Base-by-base conservation (phyloP, 768 basidiomycete species). In the Infundibulicybe gibba region DNA sequence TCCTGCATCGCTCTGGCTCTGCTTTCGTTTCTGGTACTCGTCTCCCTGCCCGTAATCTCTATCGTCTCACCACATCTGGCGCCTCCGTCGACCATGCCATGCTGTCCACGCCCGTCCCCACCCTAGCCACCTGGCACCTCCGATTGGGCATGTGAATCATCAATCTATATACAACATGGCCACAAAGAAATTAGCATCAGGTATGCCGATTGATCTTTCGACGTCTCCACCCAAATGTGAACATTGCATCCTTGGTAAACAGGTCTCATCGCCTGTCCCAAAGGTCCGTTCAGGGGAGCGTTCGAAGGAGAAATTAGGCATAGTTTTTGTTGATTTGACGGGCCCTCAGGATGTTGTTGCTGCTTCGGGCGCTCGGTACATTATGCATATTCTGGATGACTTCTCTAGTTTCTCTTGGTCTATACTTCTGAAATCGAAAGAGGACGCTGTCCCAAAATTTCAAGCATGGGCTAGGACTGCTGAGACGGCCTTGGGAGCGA, bases 391-490 rank as follows among this genome's bases (percentile, higher is more conserved):
- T 31, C 43, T 49, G 16, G 43, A 49, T 15, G 49, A 51, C 57
- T 8, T 45, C 48, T 49, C 62, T 42, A 38, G 35, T 63, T 56
- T 13, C 51, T 25, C 59, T 58, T 64, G 1, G 52, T 59, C 64
- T 60, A 65, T 13, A 61, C 45, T 6, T 58, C 61, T 3, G 59
- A 62, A 48, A 67, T 55, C 12, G 47, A 54, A 25, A 56, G 54
- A 32, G 33, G 33, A 17, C 32, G 58, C 16, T 45, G 50, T 10
- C 10, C 35, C 35, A 3, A 19, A 14, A n/a, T 38, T 38, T 38
- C 35, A 19, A 10, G 35, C 35, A 10, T 38, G 35, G 35, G 35
- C 35, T 14, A 3, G 14, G n/a, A 14, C 6, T 38, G 2, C 45
- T n/a, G 35, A 38, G 35, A 38, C 14, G 17, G 25, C 25, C 25